These are phyloP conservation scores for Metschnikowia continentalis DNA, from an alignment of 805 yeast species.

Conservation along the genomic window DNA sequence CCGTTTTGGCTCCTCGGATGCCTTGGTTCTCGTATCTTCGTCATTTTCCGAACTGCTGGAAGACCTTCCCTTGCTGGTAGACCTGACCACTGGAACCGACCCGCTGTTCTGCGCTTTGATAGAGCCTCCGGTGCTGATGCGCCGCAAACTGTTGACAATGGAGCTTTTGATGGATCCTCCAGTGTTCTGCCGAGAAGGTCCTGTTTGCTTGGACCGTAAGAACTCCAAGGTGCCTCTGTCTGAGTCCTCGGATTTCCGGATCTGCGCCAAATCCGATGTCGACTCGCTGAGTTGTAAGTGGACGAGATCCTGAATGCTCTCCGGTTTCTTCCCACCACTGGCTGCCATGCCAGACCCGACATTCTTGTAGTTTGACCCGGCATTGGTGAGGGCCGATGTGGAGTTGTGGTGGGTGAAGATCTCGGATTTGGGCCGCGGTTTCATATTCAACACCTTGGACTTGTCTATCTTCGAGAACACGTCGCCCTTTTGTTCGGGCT, in stretches of 20 bases:
- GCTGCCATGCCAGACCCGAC: neutral
- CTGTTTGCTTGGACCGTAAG: slow-evolving; percentile 31
- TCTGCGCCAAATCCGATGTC: slow-evolving; percentile 16
- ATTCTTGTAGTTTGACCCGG: neutral
- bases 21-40: slow-evolving; percentile 3
- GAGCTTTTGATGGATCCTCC: slow-evolving; percentile 38
- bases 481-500: slow-evolving; percentile 19
- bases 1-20: slow-evolving; percentile 7
- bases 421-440: slow-evolving; percentile 15
- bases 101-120: slow-evolving; percentile 17
- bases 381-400: neutral
- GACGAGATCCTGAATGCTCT: slow-evolving; percentile 27
- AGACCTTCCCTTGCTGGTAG: neutral
- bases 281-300: slow-evolving; percentile 29
- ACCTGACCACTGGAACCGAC: neutral
- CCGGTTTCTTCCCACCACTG: neutral
- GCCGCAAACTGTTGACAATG: slow-evolving; percentile 32
- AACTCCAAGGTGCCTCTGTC: slow-evolving; percentile 32
- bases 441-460: slow-evolving; percentile 25
- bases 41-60: slow-evolving; percentile 6
- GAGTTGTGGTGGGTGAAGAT: slow-evolving; percentile 1
- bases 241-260: slow-evolving; percentile 19
- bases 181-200: slow-evolving; percentile 27
- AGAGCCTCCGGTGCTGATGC: slow-evolving; percentile 38
- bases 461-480: slow-evolving; percentile 44